Evolutionary conservation across 2,329 filamentous ascomycete genomes (phyloP), one percentile per base, ranked within the genome.

Genomic region (Penicillium expansum): DNA sequence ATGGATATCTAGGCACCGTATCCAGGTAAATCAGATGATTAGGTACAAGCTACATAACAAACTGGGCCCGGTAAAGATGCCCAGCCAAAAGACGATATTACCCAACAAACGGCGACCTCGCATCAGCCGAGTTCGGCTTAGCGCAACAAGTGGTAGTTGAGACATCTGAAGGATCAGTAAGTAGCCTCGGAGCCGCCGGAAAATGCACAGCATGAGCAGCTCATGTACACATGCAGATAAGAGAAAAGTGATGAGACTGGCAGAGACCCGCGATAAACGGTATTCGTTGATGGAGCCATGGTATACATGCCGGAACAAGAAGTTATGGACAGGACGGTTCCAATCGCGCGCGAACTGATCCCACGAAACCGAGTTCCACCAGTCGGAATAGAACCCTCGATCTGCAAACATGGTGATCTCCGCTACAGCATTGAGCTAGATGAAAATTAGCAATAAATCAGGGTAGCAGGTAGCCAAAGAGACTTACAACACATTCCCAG

Each of bases 301-400:
- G 69, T 92, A 92, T 57, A 92, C 90, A 67, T 92, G 89, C 14
- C 90, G 81, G 2, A 92, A 79, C 29, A 92, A 77, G 71, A 92
- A 92, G 65, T 88, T 86, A 69, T 92, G 89, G 4, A 92, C 89
- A 0, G 89, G 89, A n/a, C 85, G 77, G 69, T 92, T 92, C 90
- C 90, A 92, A 69, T 91, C 88, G 38, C 89, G 80, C 4, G 89
- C 89, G 66, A 90, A 93, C 68, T 91, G 86, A 66, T 92, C 65
- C 70, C 69, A 60, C 45, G 77, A 77, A 16, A 80, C 72, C n/a
- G 69, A 70, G 60, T 82, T 81, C 81, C 80, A 82, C 80, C 80
- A 80, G 62, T 78, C 75, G 53, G 56, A 52, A 62, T 62, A 60
- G 72, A 92, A 92, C 59, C 85, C 87, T 45, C 89, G 83, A 69